Evolutionary conservation across 2,329 filamentous ascomycete species (phyloP).

Genomic region (Phialocephala subalpina): DNA sequence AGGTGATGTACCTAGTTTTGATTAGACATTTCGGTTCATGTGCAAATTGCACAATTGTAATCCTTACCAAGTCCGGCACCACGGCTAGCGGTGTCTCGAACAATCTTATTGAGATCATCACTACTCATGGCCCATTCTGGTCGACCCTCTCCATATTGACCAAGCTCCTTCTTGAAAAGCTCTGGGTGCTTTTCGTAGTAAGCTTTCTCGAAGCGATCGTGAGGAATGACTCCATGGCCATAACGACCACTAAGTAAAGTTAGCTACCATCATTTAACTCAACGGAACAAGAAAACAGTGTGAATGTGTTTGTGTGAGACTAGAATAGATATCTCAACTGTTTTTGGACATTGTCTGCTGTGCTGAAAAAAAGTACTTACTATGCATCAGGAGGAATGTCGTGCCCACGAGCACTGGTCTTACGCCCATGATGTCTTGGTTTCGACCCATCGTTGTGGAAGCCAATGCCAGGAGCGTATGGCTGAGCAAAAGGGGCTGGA

Average conservation of each 20-base stretch:
- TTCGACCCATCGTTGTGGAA: slow-evolving; percentile 60
- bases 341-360: background rate
- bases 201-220: slow-evolving; percentile 86
- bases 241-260: slow-evolving; percentile 66
- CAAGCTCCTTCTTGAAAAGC: slow-evolving; percentile 73
- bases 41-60: slow-evolving; percentile 36
- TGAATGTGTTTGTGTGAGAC: background rate
- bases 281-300: background rate
- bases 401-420: slow-evolving; percentile 75
- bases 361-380: slow-evolving; percentile 27
- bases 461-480: slow-evolving; percentile 48
- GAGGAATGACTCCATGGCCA: slow-evolving; percentile 79
- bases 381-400: slow-evolving; percentile 87
- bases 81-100: slow-evolving; percentile 71
- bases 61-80: slow-evolving; percentile 59
- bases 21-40: slow-evolving; percentile 41
- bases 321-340: background rate
- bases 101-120: slow-evolving; percentile 89
- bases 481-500: slow-evolving; percentile 62
- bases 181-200: slow-evolving; percentile 96
- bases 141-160: slow-evolving; percentile 63
- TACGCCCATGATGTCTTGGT: slow-evolving; percentile 71
- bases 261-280: slow-evolving; percentile 13
- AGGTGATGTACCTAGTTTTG: slow-evolving; percentile 65
- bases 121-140: slow-evolving; percentile 86